Percentiles rank a stretch among this genome's conserved stretches.
Conservation (phyloP, 2,329 filamentous ascomycete species). For the Neodidymelliopsis sp. region DNA sequence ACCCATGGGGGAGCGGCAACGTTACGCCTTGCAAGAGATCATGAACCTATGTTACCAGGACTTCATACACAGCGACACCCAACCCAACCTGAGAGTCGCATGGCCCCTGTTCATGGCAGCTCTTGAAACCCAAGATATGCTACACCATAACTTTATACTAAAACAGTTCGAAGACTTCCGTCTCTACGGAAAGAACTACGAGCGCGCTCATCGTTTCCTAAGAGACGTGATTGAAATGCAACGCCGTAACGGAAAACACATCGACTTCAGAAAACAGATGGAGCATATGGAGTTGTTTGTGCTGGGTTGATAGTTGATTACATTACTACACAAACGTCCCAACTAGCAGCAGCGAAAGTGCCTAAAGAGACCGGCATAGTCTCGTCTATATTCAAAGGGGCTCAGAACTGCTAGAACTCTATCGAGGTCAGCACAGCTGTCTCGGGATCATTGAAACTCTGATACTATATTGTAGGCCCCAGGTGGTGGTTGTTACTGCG, state of each 20-base stretch:
- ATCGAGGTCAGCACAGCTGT: no score
- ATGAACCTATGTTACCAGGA: slow-evolving; percentile 47
- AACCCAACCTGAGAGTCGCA: slow-evolving; percentile 43
- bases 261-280: slow-evolving; percentile 18
- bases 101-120: slow-evolving; percentile 50
- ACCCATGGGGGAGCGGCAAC: slow-evolving; percentile 14
- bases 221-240: slow-evolving; percentile 30
- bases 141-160: slow-evolving; percentile 48
- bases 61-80: slow-evolving; percentile 43
- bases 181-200: slow-evolving; percentile 44
- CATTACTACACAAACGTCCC: no score
- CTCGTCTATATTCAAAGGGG: no score
- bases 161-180: slow-evolving; percentile 41
- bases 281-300: slow-evolving; percentile 12
- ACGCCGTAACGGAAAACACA: slow-evolving; percentile 16
- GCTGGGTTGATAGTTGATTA: slow-evolving; percentile 12
- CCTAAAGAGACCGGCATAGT: no score
- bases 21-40: slow-evolving; percentile 26
- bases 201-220: slow-evolving; percentile 42
- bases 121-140: slow-evolving; percentile 45
- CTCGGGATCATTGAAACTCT: no score
- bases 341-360: no score
- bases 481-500: no score
- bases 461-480: no score
- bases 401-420: no score